These are phyloP conservation scores for Lentinula raphanica DNA, from an alignment of 768 basidiomycete genomes.

Conservation along the genomic window DNA sequence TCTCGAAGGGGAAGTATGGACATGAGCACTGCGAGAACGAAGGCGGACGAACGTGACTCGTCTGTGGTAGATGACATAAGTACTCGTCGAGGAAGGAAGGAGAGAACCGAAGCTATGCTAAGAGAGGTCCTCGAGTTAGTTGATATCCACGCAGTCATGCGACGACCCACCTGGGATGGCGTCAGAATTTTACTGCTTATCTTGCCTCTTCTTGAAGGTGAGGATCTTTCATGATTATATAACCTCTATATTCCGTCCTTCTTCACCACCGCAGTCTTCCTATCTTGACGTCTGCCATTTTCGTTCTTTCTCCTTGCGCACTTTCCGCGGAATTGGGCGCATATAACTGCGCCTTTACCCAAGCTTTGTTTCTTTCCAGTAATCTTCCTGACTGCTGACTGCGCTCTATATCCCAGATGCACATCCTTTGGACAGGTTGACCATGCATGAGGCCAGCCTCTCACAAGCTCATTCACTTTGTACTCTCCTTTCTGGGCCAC, in stretches of 20 bases:
- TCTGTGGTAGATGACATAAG: neutral
- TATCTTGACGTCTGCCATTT: neutral
- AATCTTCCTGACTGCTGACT: constrained; percentile 2
- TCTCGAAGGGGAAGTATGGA: constrained; percentile 3
- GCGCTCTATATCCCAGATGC: constrained; percentile 27
- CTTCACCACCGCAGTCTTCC: constrained; percentile 10
- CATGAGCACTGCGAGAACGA: neutral
- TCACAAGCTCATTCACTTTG: constrained; percentile 81
- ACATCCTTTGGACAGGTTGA: constrained; percentile 42
- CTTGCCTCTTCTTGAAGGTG: constrained; percentile 82
- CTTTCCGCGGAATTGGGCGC: neutral
- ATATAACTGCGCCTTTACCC: neutral
- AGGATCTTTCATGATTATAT: constrained; percentile 13
- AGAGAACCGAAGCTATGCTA: constrained; percentile 62
- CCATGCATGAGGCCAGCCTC: constrained; percentile 77
- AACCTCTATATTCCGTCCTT: constrained; percentile 2
- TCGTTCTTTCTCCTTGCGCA: neutral
- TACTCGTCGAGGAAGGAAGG: constrained; percentile 36
- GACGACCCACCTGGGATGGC: constrained; percentile 84
- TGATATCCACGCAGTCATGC: constrained; percentile 72
- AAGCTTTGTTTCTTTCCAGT: neutral
- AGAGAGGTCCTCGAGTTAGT: constrained; percentile 74
- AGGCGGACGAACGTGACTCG: neutral
- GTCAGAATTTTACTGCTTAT: constrained; percentile 74
- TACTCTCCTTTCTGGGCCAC: constrained; percentile 38